Evolutionary conservation across 2,329 filamentous ascomycete genomes (phyloP).

Genomic region (Rhinocladiella similis): DNA sequence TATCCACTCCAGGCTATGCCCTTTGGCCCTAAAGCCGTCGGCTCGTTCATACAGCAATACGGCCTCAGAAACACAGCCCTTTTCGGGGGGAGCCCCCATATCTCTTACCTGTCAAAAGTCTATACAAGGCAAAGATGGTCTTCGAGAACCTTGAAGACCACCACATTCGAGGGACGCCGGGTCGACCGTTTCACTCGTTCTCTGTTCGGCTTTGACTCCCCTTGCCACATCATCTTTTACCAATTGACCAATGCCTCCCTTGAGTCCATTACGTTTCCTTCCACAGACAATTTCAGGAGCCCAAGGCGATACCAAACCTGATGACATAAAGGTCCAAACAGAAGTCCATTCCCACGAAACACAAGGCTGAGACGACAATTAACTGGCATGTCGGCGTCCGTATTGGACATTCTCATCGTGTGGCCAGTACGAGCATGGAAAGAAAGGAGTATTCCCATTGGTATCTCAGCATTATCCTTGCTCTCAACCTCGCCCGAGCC

Average conservation of each 20-base stretch:
- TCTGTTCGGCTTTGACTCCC: neutral
- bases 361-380: neutral
- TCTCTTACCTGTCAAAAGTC: neutral
- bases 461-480: neutral
- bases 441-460: neutral
- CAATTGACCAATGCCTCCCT: neutral
- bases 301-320: neutral
- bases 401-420: neutral
- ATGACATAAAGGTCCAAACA: neutral
- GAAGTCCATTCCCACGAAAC: neutral
- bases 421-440: neutral
- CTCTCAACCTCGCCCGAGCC: neutral
- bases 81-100: neutral
- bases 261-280: too few species aligned
- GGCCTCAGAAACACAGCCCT: neutral
- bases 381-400: neutral
- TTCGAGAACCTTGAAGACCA: neutral
- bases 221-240: neutral
- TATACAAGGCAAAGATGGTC: neutral
- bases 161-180: neutral
- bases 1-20: neutral
- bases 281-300: neutral
- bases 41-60: neutral
- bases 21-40: neutral
- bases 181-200: constrained; percentile 1